phyloP scores from a whole-genome alignment of 2,329 filamentous ascomycete species.

The Fonsecaea erecta region DNA sequence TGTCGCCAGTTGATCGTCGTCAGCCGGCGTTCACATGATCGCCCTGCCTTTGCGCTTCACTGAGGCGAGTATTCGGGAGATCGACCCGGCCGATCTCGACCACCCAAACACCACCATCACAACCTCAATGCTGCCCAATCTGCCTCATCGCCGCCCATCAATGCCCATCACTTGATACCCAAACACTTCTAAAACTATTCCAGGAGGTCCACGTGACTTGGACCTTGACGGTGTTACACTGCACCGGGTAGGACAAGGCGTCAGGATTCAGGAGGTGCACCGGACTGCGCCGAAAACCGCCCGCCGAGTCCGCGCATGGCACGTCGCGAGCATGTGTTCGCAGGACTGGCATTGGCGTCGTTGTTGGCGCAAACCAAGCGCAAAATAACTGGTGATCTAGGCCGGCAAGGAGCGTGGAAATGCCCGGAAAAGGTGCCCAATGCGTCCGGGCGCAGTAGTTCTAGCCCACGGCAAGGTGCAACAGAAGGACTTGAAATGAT shows the following conservation, averaged over 20 bases:
- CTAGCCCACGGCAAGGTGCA: slow-evolving; percentile 14
- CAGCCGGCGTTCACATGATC: background rate
- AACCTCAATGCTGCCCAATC: slow-evolving; percentile 5
- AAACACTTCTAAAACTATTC: slow-evolving; percentile 11
- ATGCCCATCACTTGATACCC: slow-evolving; percentile 18
- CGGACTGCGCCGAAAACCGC: slow-evolving; percentile 13
- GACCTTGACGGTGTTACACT: background rate
- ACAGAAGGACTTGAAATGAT: slow-evolving; percentile 1
- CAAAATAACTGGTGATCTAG: slow-evolving; percentile 5
- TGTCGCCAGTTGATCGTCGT: background rate
- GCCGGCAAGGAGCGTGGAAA: slow-evolving; percentile 9
- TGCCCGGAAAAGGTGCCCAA: slow-evolving; percentile 16
- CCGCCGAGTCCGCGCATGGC: background rate
- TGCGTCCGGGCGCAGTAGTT: slow-evolving; percentile 23
- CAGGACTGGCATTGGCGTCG: slow-evolving; percentile 23
- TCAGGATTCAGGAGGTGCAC: slow-evolving; percentile 4
- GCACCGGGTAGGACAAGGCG: slow-evolving; percentile 2
- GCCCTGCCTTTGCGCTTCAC: background rate
- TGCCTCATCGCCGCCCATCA: slow-evolving; percentile 17
- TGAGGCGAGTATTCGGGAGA: slow-evolving; percentile 10
- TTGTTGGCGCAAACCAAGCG: slow-evolving; percentile 16
- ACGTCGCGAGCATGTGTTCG: slow-evolving; percentile 32
- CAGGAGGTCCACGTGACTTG: slow-evolving; percentile 18
- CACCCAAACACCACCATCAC: background rate
- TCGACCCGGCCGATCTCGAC: background rate